Evolutionary conservation across 768 basidiomycete species (phyloP).

Genomic region (Boletus sensibilis): DNA sequence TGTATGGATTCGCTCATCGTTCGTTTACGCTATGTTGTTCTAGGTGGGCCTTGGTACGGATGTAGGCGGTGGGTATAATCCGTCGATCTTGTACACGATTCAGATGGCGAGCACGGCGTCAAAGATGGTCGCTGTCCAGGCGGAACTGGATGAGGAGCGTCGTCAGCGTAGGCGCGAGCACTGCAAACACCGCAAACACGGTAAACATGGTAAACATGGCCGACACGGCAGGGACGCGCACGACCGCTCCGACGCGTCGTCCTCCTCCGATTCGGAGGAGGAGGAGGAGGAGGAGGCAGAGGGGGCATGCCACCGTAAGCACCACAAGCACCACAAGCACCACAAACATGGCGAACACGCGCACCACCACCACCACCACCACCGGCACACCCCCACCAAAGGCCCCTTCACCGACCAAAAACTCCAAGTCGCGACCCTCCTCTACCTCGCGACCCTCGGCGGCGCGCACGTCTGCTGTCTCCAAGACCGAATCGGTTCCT

Average conservation of each 20-base stretch:
- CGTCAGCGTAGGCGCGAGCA: background rate
- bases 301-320: background rate
- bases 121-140: constrained; percentile 63
- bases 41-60: constrained; percentile 92
- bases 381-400: background rate
- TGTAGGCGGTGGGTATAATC: constrained; percentile 79
- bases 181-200: background rate
- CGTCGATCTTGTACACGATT: constrained; percentile 74
- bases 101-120: constrained; percentile 76
- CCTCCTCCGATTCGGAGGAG: background rate
- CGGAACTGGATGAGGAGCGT: constrained; percentile 18
- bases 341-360: background rate
- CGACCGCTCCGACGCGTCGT: background rate
- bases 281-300: background rate
- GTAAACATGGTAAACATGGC: background rate
- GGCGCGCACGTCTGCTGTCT: constrained; percentile 81
- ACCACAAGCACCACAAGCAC: background rate
- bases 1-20: background rate
- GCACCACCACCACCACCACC: background rate
- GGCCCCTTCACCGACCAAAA: constrained; percentile 52
- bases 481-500: constrained; percentile 64
- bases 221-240: background rate
- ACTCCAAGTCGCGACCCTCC: constrained; percentile 65
- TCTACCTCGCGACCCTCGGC: constrained; percentile 88
- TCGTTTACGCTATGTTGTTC: background rate